Base-by-base conservation (phyloP, 768 basidiomycete genomes). In the Mycena kentingensis region DNA sequence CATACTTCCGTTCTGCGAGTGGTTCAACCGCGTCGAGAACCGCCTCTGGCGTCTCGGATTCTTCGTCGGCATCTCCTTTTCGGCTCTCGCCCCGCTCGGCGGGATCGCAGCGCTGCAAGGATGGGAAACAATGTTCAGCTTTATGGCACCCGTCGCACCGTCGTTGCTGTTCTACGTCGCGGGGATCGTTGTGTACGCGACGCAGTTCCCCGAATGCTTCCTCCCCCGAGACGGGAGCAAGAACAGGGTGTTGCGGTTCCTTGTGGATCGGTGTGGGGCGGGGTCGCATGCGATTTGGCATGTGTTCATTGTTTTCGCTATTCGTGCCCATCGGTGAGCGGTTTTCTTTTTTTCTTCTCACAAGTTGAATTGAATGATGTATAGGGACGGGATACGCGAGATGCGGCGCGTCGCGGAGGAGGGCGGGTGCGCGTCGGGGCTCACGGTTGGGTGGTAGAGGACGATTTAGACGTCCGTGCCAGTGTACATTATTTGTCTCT, bases 171-270 rank as follows among this genome's bases (percentile, higher is more conserved):
- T 85, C 4, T 95, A 94, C 70, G 46, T 88, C 34, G 67, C 83
- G 21, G 93, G 92, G 22, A 79, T 95, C 46, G 58, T 76, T 22
- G 93, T 95, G 68, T 97, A 97, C 68, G 85, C 82, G 2, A 77
- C 82, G 24, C 90, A 89, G 63, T 83, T 90, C 68, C 94, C 94
- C 1, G 94, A 97, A 70, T 79, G 89, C 46, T 72, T 81, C 45
- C 76, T 90, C 36, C 8, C 18, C 13, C 27, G 25, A n/a, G 21
- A 31, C 6, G 11, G 28, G 31, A 37, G 13, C 13, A 35, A 18
- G 7, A 31, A 35, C 18, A 42, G 47, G 31, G 26, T 6, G 8
- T 24, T 24, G 22, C 22, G 26, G 41, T 42, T 22, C 11, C 26
- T 42, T 19, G 41, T 42, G 11, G 41, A 42, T 25, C 22, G 26